These are phyloP conservation scores for Penicillium soppii DNA, from an alignment of 495 filamentous ascomycete species.

Conservation along the genomic window DNA sequence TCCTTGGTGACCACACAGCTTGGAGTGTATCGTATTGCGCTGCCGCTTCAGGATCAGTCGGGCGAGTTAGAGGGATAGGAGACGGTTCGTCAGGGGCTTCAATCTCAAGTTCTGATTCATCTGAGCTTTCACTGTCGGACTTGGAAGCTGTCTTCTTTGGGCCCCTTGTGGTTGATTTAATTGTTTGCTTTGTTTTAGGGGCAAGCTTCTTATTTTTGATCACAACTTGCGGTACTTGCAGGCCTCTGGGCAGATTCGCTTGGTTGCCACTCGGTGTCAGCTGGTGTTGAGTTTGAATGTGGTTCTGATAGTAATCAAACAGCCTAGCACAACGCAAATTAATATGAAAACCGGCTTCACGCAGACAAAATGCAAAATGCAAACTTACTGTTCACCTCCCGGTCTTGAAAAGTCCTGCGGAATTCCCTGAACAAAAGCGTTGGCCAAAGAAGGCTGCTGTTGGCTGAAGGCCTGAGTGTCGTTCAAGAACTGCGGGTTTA, in stretches of 20 bases:
- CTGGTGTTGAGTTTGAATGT: slow-evolving; percentile 26
- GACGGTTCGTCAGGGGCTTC: slow-evolving; percentile 46
- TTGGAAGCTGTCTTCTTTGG: slow-evolving; percentile 33
- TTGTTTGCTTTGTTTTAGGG: slow-evolving; percentile 18
- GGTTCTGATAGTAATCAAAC: slow-evolving; percentile 34
- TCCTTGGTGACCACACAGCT: slow-evolving; percentile 64
- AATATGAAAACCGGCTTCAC: neutral
- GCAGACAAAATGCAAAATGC: neutral
- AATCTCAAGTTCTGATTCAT: slow-evolving; percentile 50
- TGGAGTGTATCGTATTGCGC: slow-evolving; percentile 62
- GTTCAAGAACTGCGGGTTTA: slow-evolving; percentile 43
- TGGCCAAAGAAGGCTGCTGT: slow-evolving; percentile 18
- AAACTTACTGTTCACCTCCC: slow-evolving; percentile 28
- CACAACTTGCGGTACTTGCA: slow-evolving; percentile 7
- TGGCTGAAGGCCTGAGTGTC: slow-evolving; percentile 19
- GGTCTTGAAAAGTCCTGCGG: slow-evolving; percentile 26
- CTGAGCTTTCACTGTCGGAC: slow-evolving; percentile 49
- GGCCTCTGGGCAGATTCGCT: neutral
- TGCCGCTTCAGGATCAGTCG: slow-evolving; percentile 52
- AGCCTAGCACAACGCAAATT: slow-evolving; percentile 15
- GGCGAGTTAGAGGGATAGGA: slow-evolving; percentile 51
- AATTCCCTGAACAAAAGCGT: slow-evolving; percentile 32
- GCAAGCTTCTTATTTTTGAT: slow-evolving; percentile 7
- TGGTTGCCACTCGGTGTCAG: slow-evolving; percentile 5
- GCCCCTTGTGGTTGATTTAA: slow-evolving; percentile 25